Evolutionary conservation across 1,284 basidiomycete species (phyloP).

Genomic region (Veloboletus limbatus): DNA sequence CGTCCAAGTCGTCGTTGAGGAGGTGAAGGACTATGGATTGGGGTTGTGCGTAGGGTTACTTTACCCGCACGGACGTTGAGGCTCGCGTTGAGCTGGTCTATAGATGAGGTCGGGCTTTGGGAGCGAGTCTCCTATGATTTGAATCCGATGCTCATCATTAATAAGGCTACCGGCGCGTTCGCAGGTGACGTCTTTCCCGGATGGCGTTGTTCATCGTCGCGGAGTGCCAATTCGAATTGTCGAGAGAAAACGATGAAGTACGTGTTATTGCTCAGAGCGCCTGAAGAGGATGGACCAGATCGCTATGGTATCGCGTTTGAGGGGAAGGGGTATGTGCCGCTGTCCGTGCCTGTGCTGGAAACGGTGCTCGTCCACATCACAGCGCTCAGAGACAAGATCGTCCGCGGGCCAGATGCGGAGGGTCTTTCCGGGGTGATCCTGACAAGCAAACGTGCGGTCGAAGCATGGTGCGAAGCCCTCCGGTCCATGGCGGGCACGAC

Average conservation of each 20-base stretch:
- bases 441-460: slow-evolving; percentile 69
- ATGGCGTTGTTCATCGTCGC: not conserved
- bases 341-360: slow-evolving; percentile 66
- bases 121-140: too few relatives aligned
- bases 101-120: too few relatives aligned
- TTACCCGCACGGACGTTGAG: slow-evolving; percentile 20
- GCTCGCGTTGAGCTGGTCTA: slow-evolving; percentile 20
- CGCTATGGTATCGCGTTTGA: slow-evolving; percentile 49
- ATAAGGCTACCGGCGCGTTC: too few relatives aligned
- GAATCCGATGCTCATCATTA: too few relatives aligned
- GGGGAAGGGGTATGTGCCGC: slow-evolving; percentile 43
- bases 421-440: slow-evolving; percentile 59
- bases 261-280: slow-evolving; percentile 57
- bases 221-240: not conserved
- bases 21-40: slow-evolving; percentile 24
- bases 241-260: slow-evolving; percentile 21
- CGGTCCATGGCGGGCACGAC: slow-evolving; percentile 7
- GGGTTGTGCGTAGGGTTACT: not conserved
- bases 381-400: slow-evolving; percentile 44
- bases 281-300: slow-evolving; percentile 44
- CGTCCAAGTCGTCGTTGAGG: slow-evolving; percentile 31
- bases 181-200: too few relatives aligned
- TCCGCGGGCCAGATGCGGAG: slow-evolving; percentile 34
- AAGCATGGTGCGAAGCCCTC: slow-evolving; percentile 59
- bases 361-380: slow-evolving; percentile 52